Evolutionary conservation across 805 yeast species (phyloP), one percentile per base, ranked within the genome.

Genomic region (Spathaspora gorwiae): DNA sequence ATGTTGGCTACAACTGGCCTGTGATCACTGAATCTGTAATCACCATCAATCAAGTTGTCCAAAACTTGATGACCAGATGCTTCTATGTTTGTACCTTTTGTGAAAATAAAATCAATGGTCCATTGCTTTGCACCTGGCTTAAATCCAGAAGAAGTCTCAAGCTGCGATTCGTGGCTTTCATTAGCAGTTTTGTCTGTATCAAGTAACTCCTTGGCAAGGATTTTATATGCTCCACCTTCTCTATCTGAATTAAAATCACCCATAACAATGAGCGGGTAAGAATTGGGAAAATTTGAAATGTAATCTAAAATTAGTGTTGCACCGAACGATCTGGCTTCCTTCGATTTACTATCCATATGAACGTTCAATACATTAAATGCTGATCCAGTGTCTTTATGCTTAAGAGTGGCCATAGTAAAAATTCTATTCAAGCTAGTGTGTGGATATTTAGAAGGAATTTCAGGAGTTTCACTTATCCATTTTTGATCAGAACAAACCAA

Each of bases 221-320:
- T 71, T 43, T 69, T 64, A 33, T 57, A 59, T n/a, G 59, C 52
- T 26, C 45, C 41, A 31, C 54, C 60, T 1, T 49, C 35, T 3
- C 44, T 30, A 14, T 43, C 34, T 2, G 81, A 72, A 54, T 81
- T 81, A 62, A 81, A 76, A 55, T 80, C 84, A 2, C 85, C 85
- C 11, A 70, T 61, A n/a, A 80, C 34, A 37, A 46, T 41, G 32
- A 62, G 55, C 2, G 64, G 45, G 15, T 42, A 36, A 7, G 14
- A 57, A 26, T 56, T 58, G 19, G 50, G 51, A 19, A 54, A 46
- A n/a, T 59, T 50, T 19, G 38, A 31, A n/a, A 61, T 41, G 78
- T 68, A 72, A 24, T 72, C 66, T 27, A 60, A 63, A 38, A 75
- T 69, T 47, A 77, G 48, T 37, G 72, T 68, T 6, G 77, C 75